Evolutionary conservation across 164 flowering plant genomes (phyloP).

Genomic region (Liquidambar formosana): DNA sequence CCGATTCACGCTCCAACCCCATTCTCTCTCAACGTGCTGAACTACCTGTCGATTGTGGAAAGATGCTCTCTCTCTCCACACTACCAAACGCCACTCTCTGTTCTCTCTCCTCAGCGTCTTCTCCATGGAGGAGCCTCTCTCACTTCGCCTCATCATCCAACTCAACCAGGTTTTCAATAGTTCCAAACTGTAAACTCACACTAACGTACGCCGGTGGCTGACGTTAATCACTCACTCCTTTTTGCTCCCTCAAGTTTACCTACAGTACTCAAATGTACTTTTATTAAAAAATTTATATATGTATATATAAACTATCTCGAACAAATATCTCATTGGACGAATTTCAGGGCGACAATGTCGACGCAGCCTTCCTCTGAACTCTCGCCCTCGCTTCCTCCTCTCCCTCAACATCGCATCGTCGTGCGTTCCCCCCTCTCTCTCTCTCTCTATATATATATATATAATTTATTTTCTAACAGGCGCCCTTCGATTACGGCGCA

Average conservation of each 20-base stretch:
- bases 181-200: too few species aligned
- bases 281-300: too few species aligned
- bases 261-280: too few species aligned
- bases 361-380: constrained; percentile 9
- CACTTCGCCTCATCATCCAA: not conserved
- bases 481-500: not conserved
- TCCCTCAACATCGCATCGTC: constrained; percentile 48
- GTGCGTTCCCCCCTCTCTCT: constrained; percentile 31
- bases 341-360: constrained; percentile 39
- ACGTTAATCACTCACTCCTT: too few species aligned
- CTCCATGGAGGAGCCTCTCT: constrained; percentile 1
- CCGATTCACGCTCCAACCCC: too few species aligned
- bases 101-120: not conserved
- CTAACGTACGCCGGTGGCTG: too few species aligned
- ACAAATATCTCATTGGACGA: not conserved
- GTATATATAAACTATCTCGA: too few species aligned
- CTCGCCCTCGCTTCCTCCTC: constrained; percentile 37
- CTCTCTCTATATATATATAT: too few species aligned
- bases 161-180: too few species aligned
- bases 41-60: not conserved
- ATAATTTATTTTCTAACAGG: not conserved
- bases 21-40: not conserved
- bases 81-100: constrained; percentile 11
- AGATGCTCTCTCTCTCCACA: constrained; percentile 15
- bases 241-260: too few species aligned